Conservation (phyloP, 2,329 filamentous ascomycete species). For the Celoporthe dispersa region DNA sequence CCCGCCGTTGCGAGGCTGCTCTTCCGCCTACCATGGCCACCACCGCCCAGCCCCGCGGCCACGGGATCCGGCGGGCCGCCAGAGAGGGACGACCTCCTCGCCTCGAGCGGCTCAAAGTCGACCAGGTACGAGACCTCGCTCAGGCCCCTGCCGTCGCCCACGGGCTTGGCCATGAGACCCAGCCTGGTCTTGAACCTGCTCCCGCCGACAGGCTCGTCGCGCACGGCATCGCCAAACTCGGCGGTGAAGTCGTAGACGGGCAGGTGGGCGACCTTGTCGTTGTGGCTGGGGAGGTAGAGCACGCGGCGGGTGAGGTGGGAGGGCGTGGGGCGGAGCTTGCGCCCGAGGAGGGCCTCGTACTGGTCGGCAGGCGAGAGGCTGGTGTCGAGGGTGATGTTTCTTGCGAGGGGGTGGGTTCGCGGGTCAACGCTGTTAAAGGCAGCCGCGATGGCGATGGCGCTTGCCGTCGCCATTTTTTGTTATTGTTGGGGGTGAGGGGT, state of each 20-base stretch:
- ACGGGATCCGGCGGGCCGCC: background rate
- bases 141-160: constrained; percentile 24
- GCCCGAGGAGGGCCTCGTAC: constrained; percentile 24
- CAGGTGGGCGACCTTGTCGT: constrained; percentile 24
- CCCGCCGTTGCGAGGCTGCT: background rate
- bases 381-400: constrained; percentile 15
- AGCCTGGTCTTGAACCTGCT: constrained; percentile 29
- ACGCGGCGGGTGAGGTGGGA: constrained; percentile 18
- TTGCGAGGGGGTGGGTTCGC: constrained; percentile 10
- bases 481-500: background rate
- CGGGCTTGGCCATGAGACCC: constrained; percentile 27
- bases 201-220: constrained; percentile 25
- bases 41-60: background rate
- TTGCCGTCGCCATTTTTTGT: constrained; percentile 21
- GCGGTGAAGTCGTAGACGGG: constrained; percentile 28
- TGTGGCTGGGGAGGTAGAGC: constrained; percentile 28
- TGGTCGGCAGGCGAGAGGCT: constrained; percentile 18
- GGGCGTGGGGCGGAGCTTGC: constrained; percentile 25
- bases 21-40: background rate
- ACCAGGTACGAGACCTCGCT: constrained; percentile 26
- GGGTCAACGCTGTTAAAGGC: constrained; percentile 19
- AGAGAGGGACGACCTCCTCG: constrained; percentile 12
- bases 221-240: constrained; percentile 21
- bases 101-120: constrained; percentile 26
- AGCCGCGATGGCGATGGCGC: constrained; percentile 22